Evolutionary conservation across 2,329 filamentous ascomycete species (phyloP), one percentile per base, ranked within the genome.

Genomic region (Lithohypha guttulata): DNA sequence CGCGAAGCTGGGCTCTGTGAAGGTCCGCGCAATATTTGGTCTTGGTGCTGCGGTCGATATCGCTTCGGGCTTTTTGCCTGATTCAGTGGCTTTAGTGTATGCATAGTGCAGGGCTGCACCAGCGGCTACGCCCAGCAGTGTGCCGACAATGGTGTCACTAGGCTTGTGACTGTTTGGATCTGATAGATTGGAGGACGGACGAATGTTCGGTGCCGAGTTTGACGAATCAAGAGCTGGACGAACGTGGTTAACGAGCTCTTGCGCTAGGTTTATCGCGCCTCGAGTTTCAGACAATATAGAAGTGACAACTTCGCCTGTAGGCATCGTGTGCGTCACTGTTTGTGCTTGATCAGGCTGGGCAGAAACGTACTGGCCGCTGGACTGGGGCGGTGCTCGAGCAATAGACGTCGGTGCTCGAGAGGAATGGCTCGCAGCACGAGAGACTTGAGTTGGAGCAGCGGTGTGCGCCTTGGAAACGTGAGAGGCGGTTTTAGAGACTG

Each of bases 81-180:
- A 81, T 77, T 43, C 70, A 69, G 48, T 31, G 14, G 18, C 35
- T 22, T 73, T 77, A 47, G 77, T 69, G 64, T 85, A 78, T 15
- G 76, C 77, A 59, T 91, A 93, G 7, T 83, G 80, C 27, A 83
- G 66, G 7, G 80, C 81, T 23, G 79, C 82, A 26, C 81, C 82
- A 13, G 83, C 83, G 11, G 83, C 84, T 21, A 81, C 83, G 29
- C 84, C 84, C 34, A 93, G 69, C 8, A 93, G 66, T 6, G 82
- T 81, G 6, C 84, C 82, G 31, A 91, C 69, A 28, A 87, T 69
- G 14, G 75, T 73, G 49, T 78, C 78, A 27, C 75, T 68, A 34
- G 66, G 69, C 30, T 47, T 49, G 6, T 54, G 51, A 17, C 38
- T 33, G 20, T 44, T 49, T 14, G 46, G 42, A 28, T 33, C 32